A percentile compares a stretch with the other conserved stretches of the same genome.
These are phyloP conservation scores for Ascochyta pisi DNA, from an alignment of 2,329 filamentous ascomycete genomes.

Conservation along the genomic window DNA sequence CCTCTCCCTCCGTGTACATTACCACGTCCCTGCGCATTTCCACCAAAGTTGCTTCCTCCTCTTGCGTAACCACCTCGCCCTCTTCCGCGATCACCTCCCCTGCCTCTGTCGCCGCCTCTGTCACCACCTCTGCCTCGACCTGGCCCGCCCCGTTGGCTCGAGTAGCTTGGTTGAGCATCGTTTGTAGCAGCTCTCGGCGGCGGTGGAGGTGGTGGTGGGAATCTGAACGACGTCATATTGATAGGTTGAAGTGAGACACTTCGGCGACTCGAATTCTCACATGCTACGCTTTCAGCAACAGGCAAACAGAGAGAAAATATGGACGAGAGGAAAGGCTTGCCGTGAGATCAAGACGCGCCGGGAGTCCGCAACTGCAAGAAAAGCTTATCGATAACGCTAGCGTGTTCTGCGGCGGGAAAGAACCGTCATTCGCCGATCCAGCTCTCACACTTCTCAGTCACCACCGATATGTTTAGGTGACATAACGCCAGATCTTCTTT, in stretches of 20 bases:
- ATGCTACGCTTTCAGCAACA: background rate
- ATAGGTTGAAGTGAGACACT: slow-evolving; percentile 8
- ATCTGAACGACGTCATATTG: slow-evolving; percentile 50
- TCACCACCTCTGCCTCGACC: slow-evolving; percentile 42
- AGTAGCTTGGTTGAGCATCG: slow-evolving; percentile 32
- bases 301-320: too few relatives aligned
- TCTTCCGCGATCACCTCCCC: slow-evolving; percentile 37
- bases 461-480: slow-evolving; percentile 21
- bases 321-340: too few relatives aligned
- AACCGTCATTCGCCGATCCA: slow-evolving; percentile 16
- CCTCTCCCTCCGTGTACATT: slow-evolving; percentile 25
- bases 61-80: slow-evolving; percentile 29
- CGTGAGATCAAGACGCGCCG: background rate
- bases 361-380: slow-evolving; percentile 5
- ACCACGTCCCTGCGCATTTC: slow-evolving; percentile 26
- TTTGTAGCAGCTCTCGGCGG: slow-evolving; percentile 43
- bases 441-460: slow-evolving; percentile 16
- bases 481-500: slow-evolving; percentile 5
- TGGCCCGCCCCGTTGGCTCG: slow-evolving; percentile 40
- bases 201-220: slow-evolving; percentile 58
- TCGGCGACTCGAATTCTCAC: background rate
- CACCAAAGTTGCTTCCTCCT: slow-evolving; percentile 30
- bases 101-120: slow-evolving; percentile 18
- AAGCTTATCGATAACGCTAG: slow-evolving; percentile 19
- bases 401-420: slow-evolving; percentile 12